Conservation (phyloP, 2,329 filamentous ascomycete genomes). For the Aspergillus alliaceus region DNA sequence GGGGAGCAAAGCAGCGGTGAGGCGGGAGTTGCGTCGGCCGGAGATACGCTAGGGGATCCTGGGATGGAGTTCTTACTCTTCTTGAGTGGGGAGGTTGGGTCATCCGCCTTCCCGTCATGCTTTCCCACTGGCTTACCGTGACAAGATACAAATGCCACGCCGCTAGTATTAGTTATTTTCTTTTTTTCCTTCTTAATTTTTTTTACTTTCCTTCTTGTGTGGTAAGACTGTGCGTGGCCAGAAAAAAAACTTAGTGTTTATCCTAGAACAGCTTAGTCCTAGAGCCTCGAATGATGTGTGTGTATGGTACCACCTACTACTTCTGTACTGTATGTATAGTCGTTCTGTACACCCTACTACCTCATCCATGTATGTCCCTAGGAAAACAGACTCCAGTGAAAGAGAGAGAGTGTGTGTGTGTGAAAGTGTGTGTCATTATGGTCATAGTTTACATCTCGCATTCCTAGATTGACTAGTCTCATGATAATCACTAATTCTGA, state of each 20-base stretch:
- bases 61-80: slow-evolving; percentile 30
- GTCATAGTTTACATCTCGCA: not conserved
- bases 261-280: too few species aligned
- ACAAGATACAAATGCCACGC: not conserved
- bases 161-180: not conserved
- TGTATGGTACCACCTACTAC: too few species aligned
- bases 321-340: too few species aligned
- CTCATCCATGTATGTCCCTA: too few species aligned
- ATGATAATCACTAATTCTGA: slow-evolving; percentile 15
- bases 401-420: too few species aligned
- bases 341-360: too few species aligned
- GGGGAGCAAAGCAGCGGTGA: slow-evolving; percentile 48
- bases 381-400: too few species aligned
- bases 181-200: too few species aligned
- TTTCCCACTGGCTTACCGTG: not conserved
- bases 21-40: slow-evolving; percentile 25
- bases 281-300: too few species aligned
- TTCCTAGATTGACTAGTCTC: slow-evolving; percentile 11
- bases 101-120: slow-evolving; percentile 6
- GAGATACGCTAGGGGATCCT: slow-evolving; percentile 40
- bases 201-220: not conserved
- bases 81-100: slow-evolving; percentile 14
- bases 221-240: too few species aligned
- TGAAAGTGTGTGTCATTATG: too few species aligned
- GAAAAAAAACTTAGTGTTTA: too few species aligned